A percentile compares a stretch with the other conserved stretches of the same genome.
Evolutionary conservation across 768 basidiomycete genomes (phyloP).

Genomic region (Chlorophyllum brunneum): DNA sequence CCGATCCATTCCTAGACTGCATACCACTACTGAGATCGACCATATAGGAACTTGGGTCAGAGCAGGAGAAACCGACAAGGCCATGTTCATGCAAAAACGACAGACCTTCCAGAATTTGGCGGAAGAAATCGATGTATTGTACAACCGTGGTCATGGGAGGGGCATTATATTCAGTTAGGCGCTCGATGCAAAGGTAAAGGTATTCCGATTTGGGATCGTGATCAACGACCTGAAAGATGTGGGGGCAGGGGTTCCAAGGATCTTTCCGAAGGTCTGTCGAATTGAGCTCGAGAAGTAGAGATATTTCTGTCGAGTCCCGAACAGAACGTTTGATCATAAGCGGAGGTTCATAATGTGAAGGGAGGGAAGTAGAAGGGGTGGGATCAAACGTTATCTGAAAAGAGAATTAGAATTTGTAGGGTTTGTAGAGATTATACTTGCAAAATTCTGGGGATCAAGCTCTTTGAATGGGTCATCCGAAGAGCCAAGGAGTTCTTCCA

Average conservation of each 20-base stretch:
- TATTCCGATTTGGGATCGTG: slow-evolving; percentile 26
- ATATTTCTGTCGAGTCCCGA: slow-evolving; percentile 33
- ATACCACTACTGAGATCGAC: slow-evolving; percentile 35
- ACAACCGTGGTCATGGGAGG: slow-evolving; percentile 43
- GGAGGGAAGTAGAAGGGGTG: slow-evolving; percentile 16
- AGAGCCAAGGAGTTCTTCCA: slow-evolving; percentile 18
- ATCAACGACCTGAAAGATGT: slow-evolving; percentile 40
- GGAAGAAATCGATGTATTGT: slow-evolving; percentile 48
- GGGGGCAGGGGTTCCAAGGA: slow-evolving; percentile 53
- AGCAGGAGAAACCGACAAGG: slow-evolving; percentile 33
- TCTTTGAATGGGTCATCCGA: slow-evolving; percentile 20
- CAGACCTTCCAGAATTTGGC: slow-evolving; percentile 47
- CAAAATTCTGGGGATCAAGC: slow-evolving; percentile 18
- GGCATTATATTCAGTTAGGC: slow-evolving; percentile 38
- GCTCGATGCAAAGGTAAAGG: slow-evolving; percentile 41
- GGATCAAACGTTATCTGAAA: slow-evolving; percentile 30
- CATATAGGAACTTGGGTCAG: slow-evolving; percentile 35
- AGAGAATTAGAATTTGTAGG: neutral
- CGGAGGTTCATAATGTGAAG: slow-evolving; percentile 21
- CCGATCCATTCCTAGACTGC: slow-evolving; percentile 4
- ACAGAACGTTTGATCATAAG: slow-evolving; percentile 40
- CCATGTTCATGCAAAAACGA: slow-evolving; percentile 45
- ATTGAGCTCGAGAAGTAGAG: slow-evolving; percentile 41
- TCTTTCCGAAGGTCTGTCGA: slow-evolving; percentile 39
- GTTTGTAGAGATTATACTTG: slow-evolving; percentile 9